Conservation (phyloP, 192 early-diverging fungal species). For the Podila epigama region DNA sequence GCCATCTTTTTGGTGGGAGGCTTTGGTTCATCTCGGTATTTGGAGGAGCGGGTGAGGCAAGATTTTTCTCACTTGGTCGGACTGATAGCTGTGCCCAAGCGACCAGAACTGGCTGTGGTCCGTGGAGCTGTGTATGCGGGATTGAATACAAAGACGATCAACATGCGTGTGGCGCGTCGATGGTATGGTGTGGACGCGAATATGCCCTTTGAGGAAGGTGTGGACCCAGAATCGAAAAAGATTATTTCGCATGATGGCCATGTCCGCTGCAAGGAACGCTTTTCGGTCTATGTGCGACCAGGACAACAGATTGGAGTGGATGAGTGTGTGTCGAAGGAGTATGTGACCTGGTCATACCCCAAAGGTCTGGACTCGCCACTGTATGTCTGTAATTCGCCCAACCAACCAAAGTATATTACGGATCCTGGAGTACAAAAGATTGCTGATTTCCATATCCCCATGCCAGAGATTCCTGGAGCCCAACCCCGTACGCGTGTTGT, state of each 20-base stretch:
- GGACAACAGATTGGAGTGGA: constrained; percentile 48
- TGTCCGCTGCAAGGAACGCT: constrained; percentile 56
- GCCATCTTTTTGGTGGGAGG: constrained; percentile 65
- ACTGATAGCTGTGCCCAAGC: constrained; percentile 61
- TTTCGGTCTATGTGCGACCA: constrained; percentile 55
- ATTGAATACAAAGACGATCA: constrained; percentile 56
- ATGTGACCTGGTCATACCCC: constrained; percentile 45
- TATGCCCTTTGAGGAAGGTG: constrained; percentile 57
- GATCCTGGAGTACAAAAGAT: constrained; percentile 52
- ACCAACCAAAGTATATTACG: constrained; percentile 53
- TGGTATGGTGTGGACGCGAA: constrained; percentile 62
- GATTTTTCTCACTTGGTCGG: constrained; percentile 53
- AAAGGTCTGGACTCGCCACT: constrained; percentile 41
- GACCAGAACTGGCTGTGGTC: constrained; percentile 60
- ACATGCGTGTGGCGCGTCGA: constrained; percentile 55
- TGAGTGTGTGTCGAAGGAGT: constrained; percentile 47
- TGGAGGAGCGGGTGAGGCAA: constrained; percentile 56
- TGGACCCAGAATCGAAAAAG: constrained; percentile 53
- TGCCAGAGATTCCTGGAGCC: constrained; percentile 47
- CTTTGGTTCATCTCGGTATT: constrained; percentile 61
- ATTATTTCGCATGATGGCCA: constrained; percentile 56
- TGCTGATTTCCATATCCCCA: constrained; percentile 54
- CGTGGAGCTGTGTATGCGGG: constrained; percentile 62
- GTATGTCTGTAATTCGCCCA: constrained; percentile 43
- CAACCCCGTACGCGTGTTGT: constrained; percentile 51